Conservation (phyloP, 331 rosid species). For the Quercus lobata region DNA sequence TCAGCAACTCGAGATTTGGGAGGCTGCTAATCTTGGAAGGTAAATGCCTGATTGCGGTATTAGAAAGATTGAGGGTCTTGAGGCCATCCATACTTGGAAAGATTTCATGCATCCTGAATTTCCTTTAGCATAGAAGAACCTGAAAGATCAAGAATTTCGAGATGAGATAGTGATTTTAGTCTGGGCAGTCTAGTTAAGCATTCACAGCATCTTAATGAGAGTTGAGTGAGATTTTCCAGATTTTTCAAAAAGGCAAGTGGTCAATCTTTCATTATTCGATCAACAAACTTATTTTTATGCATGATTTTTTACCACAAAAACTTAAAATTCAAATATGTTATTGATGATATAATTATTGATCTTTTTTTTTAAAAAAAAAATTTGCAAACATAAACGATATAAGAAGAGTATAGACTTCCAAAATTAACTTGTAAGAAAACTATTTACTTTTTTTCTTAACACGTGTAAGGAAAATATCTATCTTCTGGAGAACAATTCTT, state of each 20-base stretch:
- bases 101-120: neutral
- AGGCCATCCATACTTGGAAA: constrained; percentile 7
- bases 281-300: no score
- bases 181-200: constrained; percentile 1
- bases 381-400: no score
- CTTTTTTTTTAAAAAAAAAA: no score
- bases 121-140: constrained; percentile 13
- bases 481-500: no score
- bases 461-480: no score
- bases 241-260: constrained; percentile 16
- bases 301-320: no score
- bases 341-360: no score
- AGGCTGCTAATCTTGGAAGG: constrained; percentile 14
- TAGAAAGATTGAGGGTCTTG: constrained; percentile 26
- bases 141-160: constrained; percentile 33
- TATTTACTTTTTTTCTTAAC: no score
- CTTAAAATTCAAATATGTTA: no score
- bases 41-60: neutral
- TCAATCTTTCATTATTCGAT: neutral
- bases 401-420: fast-evolving
- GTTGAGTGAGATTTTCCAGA: constrained; percentile 11
- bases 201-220: constrained; percentile 10
- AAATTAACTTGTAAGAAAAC: no score
- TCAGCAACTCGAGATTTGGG: constrained; percentile 22
- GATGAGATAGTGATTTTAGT: constrained; percentile 2